Evolutionary conservation across 179 eudicot species (phyloP).

Genomic region (Spergularia azorica): DNA sequence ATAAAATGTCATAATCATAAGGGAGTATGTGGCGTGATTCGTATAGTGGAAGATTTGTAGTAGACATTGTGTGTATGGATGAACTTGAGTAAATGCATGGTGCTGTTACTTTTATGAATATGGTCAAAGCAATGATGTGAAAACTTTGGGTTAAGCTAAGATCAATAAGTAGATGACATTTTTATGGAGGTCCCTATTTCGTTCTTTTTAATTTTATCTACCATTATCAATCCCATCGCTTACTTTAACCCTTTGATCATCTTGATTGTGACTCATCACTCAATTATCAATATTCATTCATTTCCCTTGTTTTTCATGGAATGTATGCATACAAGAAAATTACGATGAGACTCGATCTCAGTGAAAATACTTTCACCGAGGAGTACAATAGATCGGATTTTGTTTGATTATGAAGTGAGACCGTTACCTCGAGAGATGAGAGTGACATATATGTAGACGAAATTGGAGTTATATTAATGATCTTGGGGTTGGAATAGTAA

Average conservation of each 20-base stretch:
- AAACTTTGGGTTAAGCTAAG: constrained; percentile 8
- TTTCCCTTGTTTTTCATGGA: background rate
- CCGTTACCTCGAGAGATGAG: too few species aligned
- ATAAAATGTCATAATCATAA: too few species aligned
- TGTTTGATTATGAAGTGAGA: too few species aligned
- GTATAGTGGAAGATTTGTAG: too few species aligned
- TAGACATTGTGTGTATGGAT: background rate
- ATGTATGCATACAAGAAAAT: too few species aligned
- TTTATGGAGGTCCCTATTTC: constrained; percentile 20
- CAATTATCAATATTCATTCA: background rate
- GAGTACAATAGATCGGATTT: too few species aligned
- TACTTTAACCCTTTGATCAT: constrained; percentile 20
- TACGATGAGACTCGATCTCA: too few species aligned
- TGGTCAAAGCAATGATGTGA: constrained; percentile 27
- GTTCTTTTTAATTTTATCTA: background rate
- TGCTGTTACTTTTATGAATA: constrained; percentile 6
- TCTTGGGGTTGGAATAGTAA: too few species aligned
- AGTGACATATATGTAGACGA: too few species aligned
- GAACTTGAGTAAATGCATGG: background rate
- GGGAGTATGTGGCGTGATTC: too few species aligned
- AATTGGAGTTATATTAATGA: too few species aligned
- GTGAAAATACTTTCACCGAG: too few species aligned
- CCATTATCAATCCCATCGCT: constrained; percentile 21
- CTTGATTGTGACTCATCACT: constrained; percentile 13
- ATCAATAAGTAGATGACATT: constrained; percentile 10